Percentiles rank a stretch among this genome's conserved stretches.
Evolutionary conservation across 345 rosid species (phyloP).

Genomic region (Geranium rotundifolium): DNA sequence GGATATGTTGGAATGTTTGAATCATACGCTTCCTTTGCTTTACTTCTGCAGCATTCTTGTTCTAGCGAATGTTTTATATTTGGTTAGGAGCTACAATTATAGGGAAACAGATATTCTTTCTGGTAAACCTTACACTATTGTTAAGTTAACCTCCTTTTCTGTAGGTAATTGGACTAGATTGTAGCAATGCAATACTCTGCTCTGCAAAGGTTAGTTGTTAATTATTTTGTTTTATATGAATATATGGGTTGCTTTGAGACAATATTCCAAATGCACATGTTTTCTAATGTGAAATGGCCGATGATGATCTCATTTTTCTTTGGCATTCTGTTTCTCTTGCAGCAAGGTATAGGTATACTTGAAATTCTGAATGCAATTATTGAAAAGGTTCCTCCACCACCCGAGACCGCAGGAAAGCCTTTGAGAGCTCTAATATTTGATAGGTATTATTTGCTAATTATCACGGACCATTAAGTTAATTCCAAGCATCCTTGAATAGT

Average conservation of each 20-base stretch:
- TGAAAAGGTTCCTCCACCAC: conserved; percentile 71
- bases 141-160: conserved; percentile 4
- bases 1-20: no score
- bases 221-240: conserved; percentile 5
- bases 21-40: conserved; percentile 2
- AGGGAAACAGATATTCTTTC: conserved; percentile 1
- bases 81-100: conserved; percentile 9
- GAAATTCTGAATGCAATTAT: conserved; percentile 80
- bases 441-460: conserved; percentile 36
- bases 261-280: not conserved
- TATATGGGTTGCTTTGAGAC: not conserved
- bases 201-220: conserved; percentile 80
- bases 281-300: not conserved
- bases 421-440: conserved; percentile 89
- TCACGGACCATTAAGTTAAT: not conserved
- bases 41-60: conserved; percentile 4
- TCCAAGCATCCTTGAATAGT: not conserved
- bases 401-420: conserved; percentile 47
- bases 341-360: conserved; percentile 88
- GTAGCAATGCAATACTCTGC: conserved; percentile 84
- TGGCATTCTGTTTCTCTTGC: conserved; percentile 10
- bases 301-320: conserved; percentile 2
- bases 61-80: conserved; percentile 5
- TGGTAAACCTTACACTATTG: not conserved
- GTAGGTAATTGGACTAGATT: conserved; percentile 92